phyloP scores from a whole-genome alignment of 2,329 filamentous ascomycete genomes.

The Amylocarpus encephaloides region DNA sequence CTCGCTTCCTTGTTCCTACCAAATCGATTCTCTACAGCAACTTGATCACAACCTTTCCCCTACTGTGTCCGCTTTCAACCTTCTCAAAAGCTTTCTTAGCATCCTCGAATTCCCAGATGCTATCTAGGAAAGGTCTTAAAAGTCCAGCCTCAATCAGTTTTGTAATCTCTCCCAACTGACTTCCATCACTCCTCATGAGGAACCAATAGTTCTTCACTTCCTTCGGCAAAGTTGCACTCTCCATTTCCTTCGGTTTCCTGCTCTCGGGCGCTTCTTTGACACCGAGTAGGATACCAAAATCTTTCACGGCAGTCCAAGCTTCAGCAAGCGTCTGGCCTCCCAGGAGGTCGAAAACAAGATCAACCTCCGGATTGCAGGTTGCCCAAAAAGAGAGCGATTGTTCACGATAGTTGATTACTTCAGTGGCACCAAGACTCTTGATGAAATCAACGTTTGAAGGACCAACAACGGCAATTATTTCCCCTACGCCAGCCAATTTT shows the following conservation, averaged over 20 bases:
- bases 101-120: not conserved
- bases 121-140: conserved; percentile 26
- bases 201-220: conserved; percentile 36
- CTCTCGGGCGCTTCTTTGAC: not conserved
- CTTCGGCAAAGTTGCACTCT: conserved; percentile 27
- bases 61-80: not conserved
- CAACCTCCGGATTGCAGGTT: conserved; percentile 31
- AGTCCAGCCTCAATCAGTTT: conserved; percentile 34
- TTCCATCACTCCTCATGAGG: conserved; percentile 35
- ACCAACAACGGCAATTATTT: conserved; percentile 32
- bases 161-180: conserved; percentile 34
- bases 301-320: conserved; percentile 37
- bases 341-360: conserved; percentile 40
- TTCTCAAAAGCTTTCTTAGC: not conserved
- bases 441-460: not conserved
- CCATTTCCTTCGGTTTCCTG: not conserved
- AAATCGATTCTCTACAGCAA: too few species aligned
- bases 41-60: not conserved
- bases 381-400: not conserved
- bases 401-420: not conserved
- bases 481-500: conserved; percentile 30
- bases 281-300: not conserved
- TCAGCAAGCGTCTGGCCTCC: conserved; percentile 36
- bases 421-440: not conserved
- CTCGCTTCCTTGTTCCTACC: too few species aligned